Base-by-base conservation (phyloP, 192 early-diverging fungal genomes). In the Dimargaris xerosporica region DNA sequence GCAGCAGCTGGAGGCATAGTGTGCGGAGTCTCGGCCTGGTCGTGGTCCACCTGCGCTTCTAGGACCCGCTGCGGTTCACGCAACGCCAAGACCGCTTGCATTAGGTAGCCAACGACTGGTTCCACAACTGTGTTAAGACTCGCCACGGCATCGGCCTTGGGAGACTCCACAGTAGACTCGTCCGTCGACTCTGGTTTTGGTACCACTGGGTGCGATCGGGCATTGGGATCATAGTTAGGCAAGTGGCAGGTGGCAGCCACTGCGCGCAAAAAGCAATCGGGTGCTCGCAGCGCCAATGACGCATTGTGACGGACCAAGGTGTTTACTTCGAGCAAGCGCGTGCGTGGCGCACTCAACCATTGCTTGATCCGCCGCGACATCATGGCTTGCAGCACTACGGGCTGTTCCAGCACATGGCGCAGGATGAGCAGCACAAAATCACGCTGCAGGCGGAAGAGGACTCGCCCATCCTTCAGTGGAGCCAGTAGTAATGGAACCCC, bases 351-450 rank as follows among this genome's bases (percentile, higher is more conserved):
- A n/a, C 75, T 70, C 34, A 89, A 76, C 80, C 82, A 88, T 31
- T 67, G 70, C 11, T 69, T 73, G 16, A 93, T 80, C 62, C 88
- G 86, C n/a, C 71, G 53, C 43, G 81, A 78, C 75, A 93, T 89
- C 4, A 72, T 71, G n/a, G 46, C 61, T 63, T 74, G 66, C 34
- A 91, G 64, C 4, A 83, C 73, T 23, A 47, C 54, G 3, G 73
- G 52, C 42, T 83, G 73, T 63, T 94, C 91, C 61, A 91, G 71
- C 41, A 85, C 75, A 66, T 94, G 88, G 16, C 90, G 79, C 39
- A 94, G 64, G 39, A 94, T 86, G 66, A 92, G 82, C 11, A 85
- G 62, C 25, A 82, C 77, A 34, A 91, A 75, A 17, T 79, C 77
- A 59, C 81, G 82, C 46, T 91, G 86, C 3, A 83, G 77, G 55